A percentile compares a stretch with the other conserved stretches of the same genome.
Conservation (phyloP, 179 eudicot species). For the Silene noctiflora region DNA sequence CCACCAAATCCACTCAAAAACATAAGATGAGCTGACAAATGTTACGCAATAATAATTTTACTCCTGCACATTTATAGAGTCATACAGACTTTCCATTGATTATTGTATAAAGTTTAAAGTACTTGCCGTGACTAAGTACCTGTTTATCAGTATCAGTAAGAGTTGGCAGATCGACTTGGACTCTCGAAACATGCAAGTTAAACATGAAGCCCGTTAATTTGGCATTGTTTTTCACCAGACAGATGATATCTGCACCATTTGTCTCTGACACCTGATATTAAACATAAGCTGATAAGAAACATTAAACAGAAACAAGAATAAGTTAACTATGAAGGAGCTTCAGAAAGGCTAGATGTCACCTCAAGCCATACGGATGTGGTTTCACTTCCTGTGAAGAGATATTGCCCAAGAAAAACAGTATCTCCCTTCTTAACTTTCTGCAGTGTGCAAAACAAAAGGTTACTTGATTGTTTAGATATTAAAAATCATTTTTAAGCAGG, state of each 20-base stretch:
- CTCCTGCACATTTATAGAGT: background rate
- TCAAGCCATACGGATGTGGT: conserved; percentile 97
- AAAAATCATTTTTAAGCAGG: background rate
- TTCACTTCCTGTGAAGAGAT: conserved; percentile 94
- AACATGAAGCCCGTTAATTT: conserved; percentile 67
- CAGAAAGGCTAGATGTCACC: conserved; percentile 39
- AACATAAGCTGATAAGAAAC: background rate
- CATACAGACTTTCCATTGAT: background rate
- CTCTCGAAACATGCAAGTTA: conserved; percentile 76
- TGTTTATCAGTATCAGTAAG: conserved; percentile 70
- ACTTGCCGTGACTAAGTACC: conserved; percentile 37
- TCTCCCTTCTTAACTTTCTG: conserved; percentile 97
- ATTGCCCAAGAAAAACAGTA: conserved; percentile 81
- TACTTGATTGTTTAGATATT: background rate
- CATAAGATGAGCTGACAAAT: background rate
- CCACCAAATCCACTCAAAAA: background rate
- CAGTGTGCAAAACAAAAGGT: conserved; percentile 15
- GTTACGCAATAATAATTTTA: background rate
- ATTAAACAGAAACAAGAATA: conserved; percentile 4
- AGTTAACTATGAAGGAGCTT: background rate
- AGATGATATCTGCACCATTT: conserved; percentile 67
- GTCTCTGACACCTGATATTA: conserved; percentile 63
- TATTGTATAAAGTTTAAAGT: background rate
- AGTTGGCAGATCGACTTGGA: conserved; percentile 72
- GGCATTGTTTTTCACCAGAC: conserved; percentile 78